phyloP scores from a whole-genome alignment of 129 eudicot genomes.

The Flaveria sonorensis region DNA sequence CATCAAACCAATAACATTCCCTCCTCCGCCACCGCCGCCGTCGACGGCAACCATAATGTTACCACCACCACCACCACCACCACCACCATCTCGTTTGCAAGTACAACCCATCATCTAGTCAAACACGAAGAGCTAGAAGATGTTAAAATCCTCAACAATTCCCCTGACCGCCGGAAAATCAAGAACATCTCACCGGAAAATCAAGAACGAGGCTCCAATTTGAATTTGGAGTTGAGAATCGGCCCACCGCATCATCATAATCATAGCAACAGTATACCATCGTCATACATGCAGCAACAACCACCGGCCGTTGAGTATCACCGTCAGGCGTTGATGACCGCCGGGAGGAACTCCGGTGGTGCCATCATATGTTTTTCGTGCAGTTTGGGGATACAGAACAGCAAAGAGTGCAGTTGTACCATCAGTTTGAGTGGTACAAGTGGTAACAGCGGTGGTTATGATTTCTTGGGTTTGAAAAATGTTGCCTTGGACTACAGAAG shows the following conservation, averaged over 20 bases:
- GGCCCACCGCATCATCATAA: slow-evolving; percentile 64
- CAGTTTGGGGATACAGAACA: slow-evolving; percentile 66
- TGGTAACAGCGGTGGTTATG: slow-evolving; percentile 55
- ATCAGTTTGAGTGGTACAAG: slow-evolving; percentile 26
- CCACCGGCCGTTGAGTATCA: slow-evolving; percentile 22
- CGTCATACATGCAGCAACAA: slow-evolving; percentile 23
- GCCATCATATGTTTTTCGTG: slow-evolving; percentile 66
- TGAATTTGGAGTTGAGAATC: slow-evolving; percentile 79
- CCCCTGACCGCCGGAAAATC: slow-evolving; percentile 28
- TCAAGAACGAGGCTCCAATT: slow-evolving; percentile 61
- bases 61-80: slow-evolving; percentile 35
- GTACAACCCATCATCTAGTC: slow-evolving; percentile 23
- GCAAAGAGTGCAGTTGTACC: slow-evolving; percentile 72
- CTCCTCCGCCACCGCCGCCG: slow-evolving; percentile 24
- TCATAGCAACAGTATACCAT: not conserved
- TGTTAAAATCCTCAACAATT: slow-evolving; percentile 4
- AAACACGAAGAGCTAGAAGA: slow-evolving; percentile 39
- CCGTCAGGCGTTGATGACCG: slow-evolving; percentile 48
- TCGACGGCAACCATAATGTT: slow-evolving; percentile 16
- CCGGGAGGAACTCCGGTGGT: slow-evolving; percentile 41
- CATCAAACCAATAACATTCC: slow-evolving; percentile 25
- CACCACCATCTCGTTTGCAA: slow-evolving; percentile 32
- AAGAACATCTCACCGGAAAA: slow-evolving; percentile 25
- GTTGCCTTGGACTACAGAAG: slow-evolving; percentile 85
- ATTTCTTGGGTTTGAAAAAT: slow-evolving; percentile 73